Base-by-base conservation (phyloP, 208 protist genomes). In the Zelonia costaricensis region DNA sequence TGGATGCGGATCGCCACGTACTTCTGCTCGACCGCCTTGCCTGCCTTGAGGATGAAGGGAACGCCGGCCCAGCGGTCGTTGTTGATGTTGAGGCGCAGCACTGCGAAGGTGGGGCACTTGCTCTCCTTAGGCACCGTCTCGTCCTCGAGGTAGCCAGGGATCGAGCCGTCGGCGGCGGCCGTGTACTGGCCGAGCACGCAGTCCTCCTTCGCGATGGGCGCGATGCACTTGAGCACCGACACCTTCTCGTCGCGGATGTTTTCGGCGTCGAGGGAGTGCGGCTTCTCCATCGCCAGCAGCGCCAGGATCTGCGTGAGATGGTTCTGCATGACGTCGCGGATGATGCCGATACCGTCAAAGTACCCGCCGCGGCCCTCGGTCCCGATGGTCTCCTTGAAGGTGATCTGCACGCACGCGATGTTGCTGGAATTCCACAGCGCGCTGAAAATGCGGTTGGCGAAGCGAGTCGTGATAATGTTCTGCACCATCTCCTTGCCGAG, bases 401-500 rank as follows among this genome's bases (percentile, higher is more conserved):
- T 93, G 56, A 98, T 97, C 71, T 94, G 85, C 15, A 98, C 93
- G 23, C 65, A 84, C 4, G 78, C 81, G 46, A 98, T 95, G 62
- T 94, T 88, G 51, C 74, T 78, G 39, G 74, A 74, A 74, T 97
- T 96, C 93, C 93, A 98, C 1, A 97, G 9, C 13, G 91, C 49
- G 54, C 85, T 84, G 73, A 97, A 97, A 27, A 97, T 84, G 30
- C 84, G 82, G 63, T 98, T 98, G 25, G 92, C 91, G 46, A 97
- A 98, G 47, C 95, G 82, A 18, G 95, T 87, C 4, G 86, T 87
- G 55, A 97, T 65, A 39, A 98, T 87, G 70, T 98, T 98, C 66
- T 97, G 90, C 18, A 98, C 93, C 76, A 97, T 95, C 58, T 97
- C 92, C 78, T 98, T 98, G 4, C 92, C 94, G 0, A 98, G 76